Conservation (phyloP, 1,139 yeast species). For the Scheffersomyces stambukii region DNA sequence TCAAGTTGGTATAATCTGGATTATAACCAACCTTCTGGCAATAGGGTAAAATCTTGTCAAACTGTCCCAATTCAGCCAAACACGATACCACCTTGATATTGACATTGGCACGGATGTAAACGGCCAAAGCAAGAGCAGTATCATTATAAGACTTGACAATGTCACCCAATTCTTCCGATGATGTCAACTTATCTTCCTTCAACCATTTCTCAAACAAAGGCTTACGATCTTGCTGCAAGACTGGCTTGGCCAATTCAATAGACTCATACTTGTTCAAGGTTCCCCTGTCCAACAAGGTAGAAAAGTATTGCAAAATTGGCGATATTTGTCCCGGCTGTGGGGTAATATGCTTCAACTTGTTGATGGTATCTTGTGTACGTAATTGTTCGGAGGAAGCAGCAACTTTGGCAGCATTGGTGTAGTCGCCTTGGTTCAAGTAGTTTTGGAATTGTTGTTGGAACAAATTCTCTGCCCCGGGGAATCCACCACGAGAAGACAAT, state of each 20-base stretch:
- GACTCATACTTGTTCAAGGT: conserved; percentile 91
- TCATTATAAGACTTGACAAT: conserved; percentile 82
- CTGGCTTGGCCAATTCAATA: conserved; percentile 92
- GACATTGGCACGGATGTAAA: conserved; percentile 79
- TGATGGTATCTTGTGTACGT: conserved; percentile 92
- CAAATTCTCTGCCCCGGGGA: conserved; percentile 94
- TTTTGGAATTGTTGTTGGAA: conserved; percentile 90
- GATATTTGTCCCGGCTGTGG: conserved; percentile 96
- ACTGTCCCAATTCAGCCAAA: conserved; percentile 93
- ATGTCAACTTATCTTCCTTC: conserved; percentile 88
- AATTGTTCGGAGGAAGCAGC: conserved; percentile 95
- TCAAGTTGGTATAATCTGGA: conserved; percentile 87
- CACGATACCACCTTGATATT: conserved; percentile 90
- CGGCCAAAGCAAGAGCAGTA: conserved; percentile 81
- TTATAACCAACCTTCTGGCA: conserved; percentile 84
- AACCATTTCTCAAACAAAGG: conserved; percentile 95
- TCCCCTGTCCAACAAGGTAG: conserved; percentile 89
- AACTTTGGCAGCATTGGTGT: conserved; percentile 88
- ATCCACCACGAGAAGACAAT: conserved; percentile 91
- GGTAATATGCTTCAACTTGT: conserved; percentile 85
- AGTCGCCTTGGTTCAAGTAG: conserved; percentile 80
- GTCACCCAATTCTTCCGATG: conserved; percentile 96
- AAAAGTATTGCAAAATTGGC: conserved; percentile 90
- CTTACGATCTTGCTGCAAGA: conserved; percentile 91
- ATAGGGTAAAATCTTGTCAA: conserved; percentile 92